Conservation (phyloP, 306 rosid species). For the Herpetospermum pedunculosum region DNA sequence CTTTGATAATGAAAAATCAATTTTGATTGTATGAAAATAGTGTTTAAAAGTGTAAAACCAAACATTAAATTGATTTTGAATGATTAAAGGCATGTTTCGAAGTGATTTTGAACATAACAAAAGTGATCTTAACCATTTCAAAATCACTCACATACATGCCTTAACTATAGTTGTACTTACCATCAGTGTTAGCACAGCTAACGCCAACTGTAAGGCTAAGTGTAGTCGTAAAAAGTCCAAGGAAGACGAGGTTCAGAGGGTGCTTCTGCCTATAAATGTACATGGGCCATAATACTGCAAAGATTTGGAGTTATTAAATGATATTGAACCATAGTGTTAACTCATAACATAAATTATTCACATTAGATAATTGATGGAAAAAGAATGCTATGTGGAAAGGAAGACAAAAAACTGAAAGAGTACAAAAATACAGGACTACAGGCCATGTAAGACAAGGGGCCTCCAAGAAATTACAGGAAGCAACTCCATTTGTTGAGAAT, state of each 20-base stretch:
- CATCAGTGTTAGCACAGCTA: slow-evolving; percentile 73
- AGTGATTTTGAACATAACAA: too few relatives aligned
- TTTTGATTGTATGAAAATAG: too few relatives aligned
- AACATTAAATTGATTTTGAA: too few relatives aligned
- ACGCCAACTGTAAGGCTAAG: slow-evolving; percentile 82
- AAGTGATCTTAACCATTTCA: too few relatives aligned
- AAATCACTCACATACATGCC: too few relatives aligned
- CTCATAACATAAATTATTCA: slow-evolving; percentile 44
- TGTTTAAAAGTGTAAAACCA: too few relatives aligned
- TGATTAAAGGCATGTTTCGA: too few relatives aligned
- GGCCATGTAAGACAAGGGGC: neutral
- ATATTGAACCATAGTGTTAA: slow-evolving; percentile 45
- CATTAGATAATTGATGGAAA: slow-evolving; percentile 35
- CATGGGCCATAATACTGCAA: slow-evolving; percentile 75
- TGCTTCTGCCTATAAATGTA: slow-evolving; percentile 79
- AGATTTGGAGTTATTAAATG: slow-evolving; percentile 11
- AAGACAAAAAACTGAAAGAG: neutral
- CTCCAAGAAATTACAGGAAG: neutral
- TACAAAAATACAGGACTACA: neutral
- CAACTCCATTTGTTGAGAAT: neutral
- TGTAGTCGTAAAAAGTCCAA: slow-evolving; percentile 70
- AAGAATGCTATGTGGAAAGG: neutral
- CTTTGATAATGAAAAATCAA: too few relatives aligned
- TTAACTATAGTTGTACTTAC: slow-evolving; percentile 28
- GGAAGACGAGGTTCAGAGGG: slow-evolving; percentile 66